These are phyloP conservation scores for Helichrysum umbraculigerum DNA, from an alignment of 129 eudicot species.

Conservation along the genomic window DNA sequence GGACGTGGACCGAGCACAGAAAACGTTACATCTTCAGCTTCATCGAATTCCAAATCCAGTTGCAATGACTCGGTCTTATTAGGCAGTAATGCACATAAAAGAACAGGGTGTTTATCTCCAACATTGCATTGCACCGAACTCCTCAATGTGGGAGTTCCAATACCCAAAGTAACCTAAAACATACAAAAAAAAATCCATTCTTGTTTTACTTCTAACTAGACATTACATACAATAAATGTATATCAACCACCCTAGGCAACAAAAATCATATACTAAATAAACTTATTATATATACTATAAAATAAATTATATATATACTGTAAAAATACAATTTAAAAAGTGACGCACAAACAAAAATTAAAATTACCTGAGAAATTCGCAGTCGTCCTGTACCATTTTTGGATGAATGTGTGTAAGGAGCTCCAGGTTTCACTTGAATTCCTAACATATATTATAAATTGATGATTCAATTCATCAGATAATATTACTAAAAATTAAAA, in stretches of 20 bases:
- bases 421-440: slow-evolving; percentile 75
- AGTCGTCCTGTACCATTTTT: slow-evolving; percentile 53
- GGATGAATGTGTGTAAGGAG: slow-evolving; percentile 57
- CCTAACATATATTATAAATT: slow-evolving; percentile 43
- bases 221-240: neutral
- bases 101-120: slow-evolving; percentile 77
- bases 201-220: no score
- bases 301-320: neutral
- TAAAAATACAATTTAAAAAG: neutral
- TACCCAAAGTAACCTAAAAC: slow-evolving; percentile 76
- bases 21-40: slow-evolving; percentile 69
- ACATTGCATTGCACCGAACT: slow-evolving; percentile 81
- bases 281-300: no score
- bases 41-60: slow-evolving; percentile 87
- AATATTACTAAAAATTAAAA: neutral
- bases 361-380: slow-evolving; percentile 73
- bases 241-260: neutral
- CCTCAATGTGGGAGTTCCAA: slow-evolving; percentile 51
- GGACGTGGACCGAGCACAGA: slow-evolving; percentile 91
- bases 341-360: neutral
- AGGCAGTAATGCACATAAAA: slow-evolving; percentile 77
- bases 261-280: no score
- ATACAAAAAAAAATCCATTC: neutral
- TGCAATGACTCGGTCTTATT: slow-evolving; percentile 65
- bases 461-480: neutral